Conservation (phyloP, 169 alveolate genomes). For the Babesia caballi region DNA sequence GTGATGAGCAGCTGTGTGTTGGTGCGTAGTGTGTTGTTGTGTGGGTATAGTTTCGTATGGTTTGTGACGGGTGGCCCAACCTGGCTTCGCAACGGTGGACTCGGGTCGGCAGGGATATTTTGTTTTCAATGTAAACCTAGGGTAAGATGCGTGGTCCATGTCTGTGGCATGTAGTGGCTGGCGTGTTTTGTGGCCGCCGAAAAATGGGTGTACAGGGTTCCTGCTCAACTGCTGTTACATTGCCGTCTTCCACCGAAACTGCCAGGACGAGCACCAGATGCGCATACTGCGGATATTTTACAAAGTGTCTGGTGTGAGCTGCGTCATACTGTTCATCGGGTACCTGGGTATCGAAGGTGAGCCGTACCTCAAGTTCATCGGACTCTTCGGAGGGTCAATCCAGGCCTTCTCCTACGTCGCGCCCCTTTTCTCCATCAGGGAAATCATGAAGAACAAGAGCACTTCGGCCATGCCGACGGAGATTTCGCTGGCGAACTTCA, state of each 20-base stretch:
- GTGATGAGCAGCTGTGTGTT: too few relatives aligned
- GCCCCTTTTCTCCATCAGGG: constrained; percentile 67
- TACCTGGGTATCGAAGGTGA: constrained; percentile 19
- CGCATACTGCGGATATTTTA: constrained; percentile 24
- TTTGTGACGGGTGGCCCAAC: too few relatives aligned
- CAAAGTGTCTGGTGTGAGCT: constrained; percentile 15
- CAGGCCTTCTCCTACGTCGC: constrained; percentile 64
- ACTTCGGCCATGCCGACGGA: constrained; percentile 75
- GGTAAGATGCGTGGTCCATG: too few relatives aligned
- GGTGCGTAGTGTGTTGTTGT: too few relatives aligned
- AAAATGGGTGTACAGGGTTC: constrained; percentile 15
- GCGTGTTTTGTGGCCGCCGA: too few relatives aligned
- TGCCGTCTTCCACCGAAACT: constrained; percentile 33
- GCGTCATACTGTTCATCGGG: not conserved
- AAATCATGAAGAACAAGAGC: constrained; percentile 60
- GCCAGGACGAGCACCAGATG: constrained; percentile 43
- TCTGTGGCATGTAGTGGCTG: too few relatives aligned
- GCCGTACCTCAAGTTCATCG: constrained; percentile 47
- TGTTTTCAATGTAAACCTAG: too few relatives aligned
- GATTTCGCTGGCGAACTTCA: constrained; percentile 69
- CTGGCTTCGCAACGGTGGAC: too few relatives aligned
- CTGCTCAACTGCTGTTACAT: constrained; percentile 29
- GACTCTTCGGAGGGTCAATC: constrained; percentile 61
- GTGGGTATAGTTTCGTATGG: too few relatives aligned
- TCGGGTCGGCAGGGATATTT: too few relatives aligned